Percentiles rank a stretch among this genome's conserved stretches.
These are phyloP conservation scores for Lasiodiplodia gonubiensis DNA, from an alignment of 2,329 filamentous ascomycete genomes.

Conservation along the genomic window DNA sequence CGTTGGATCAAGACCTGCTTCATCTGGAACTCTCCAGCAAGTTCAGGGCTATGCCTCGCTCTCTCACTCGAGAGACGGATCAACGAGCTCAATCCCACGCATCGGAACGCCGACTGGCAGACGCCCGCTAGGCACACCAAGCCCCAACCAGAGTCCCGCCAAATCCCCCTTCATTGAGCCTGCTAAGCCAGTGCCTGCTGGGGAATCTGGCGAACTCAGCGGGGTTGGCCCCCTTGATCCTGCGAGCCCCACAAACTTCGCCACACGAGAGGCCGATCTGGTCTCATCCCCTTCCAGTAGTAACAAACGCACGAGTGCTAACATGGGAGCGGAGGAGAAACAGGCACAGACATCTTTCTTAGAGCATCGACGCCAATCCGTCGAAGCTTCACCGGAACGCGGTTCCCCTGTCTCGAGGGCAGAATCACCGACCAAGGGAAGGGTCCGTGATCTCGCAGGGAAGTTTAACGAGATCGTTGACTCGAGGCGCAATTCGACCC, in stretches of 20 bases:
- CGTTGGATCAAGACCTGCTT: conserved; percentile 44
- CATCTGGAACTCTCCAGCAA: conserved; percentile 28
- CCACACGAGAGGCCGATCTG: conserved; percentile 46
- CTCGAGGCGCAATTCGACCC: conserved; percentile 54
- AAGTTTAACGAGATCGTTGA: conserved; percentile 55
- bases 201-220: conserved; percentile 53
- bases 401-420: conserved; percentile 44
- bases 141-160: conserved; percentile 65
- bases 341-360: conserved; percentile 45
- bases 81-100: conserved; percentile 42
- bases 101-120: conserved; percentile 60
- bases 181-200: conserved; percentile 51
- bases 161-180: conserved; percentile 61
- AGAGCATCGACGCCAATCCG: conserved; percentile 40
- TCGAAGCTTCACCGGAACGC: conserved; percentile 38
- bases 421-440: conserved; percentile 55
- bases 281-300: conserved; percentile 37
- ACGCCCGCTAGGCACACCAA: conserved; percentile 62
- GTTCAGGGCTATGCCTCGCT: conserved; percentile 42
- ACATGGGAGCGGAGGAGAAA: conserved; percentile 39
- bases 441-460: conserved; percentile 58
- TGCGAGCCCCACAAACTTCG: conserved; percentile 38
- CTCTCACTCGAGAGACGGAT: conserved; percentile 49
- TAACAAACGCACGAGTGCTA: conserved; percentile 35
- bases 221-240: conserved; percentile 45